Evolutionary conservation across 2,329 filamentous ascomycete genomes (phyloP).

Genomic region (Drechslera avenae): DNA sequence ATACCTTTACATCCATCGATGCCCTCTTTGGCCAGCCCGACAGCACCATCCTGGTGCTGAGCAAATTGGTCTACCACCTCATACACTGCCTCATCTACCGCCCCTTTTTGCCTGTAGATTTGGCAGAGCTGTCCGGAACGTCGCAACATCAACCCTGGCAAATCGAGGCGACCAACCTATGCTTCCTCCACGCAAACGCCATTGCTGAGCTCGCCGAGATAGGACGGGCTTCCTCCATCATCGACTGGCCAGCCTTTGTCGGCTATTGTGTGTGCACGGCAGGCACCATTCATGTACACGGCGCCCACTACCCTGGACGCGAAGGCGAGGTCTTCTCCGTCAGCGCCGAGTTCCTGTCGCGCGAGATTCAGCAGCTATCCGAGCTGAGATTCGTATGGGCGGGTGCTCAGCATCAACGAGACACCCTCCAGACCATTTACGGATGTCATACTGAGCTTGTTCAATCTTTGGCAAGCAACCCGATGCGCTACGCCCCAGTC

Average conservation of each 20-base stretch:
- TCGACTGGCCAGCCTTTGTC: slow-evolving; percentile 86
- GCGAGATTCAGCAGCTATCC: slow-evolving; percentile 79
- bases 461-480: slow-evolving; percentile 69
- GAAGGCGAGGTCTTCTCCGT: slow-evolving; percentile 67
- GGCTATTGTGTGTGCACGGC: slow-evolving; percentile 87
- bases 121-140: slow-evolving; percentile 77
- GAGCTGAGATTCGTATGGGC: slow-evolving; percentile 78
- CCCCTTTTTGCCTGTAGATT: slow-evolving; percentile 82
- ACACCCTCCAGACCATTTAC: slow-evolving; percentile 78
- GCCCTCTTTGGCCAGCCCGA: slow-evolving; percentile 77
- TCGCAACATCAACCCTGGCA: slow-evolving; percentile 92
- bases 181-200: slow-evolving; percentile 84
- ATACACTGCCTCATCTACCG: slow-evolving; percentile 87
- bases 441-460: slow-evolving; percentile 81
- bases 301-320: slow-evolving; percentile 74
- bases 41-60: slow-evolving; percentile 77
- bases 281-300: slow-evolving; percentile 86
- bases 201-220: slow-evolving; percentile 83
- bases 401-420: slow-evolving; percentile 77
- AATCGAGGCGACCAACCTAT: slow-evolving; percentile 86
- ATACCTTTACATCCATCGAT: slow-evolving; percentile 77
- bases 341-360: slow-evolving; percentile 71
- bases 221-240: slow-evolving; percentile 71
- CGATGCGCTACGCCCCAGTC: slow-evolving; percentile 75
- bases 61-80: slow-evolving; percentile 85